A percentile compares a stretch with the other conserved stretches of the same genome.
phyloP scores from a whole-genome alignment of 495 filamentous ascomycete species.

The Tetracladium marchalianum region DNA sequence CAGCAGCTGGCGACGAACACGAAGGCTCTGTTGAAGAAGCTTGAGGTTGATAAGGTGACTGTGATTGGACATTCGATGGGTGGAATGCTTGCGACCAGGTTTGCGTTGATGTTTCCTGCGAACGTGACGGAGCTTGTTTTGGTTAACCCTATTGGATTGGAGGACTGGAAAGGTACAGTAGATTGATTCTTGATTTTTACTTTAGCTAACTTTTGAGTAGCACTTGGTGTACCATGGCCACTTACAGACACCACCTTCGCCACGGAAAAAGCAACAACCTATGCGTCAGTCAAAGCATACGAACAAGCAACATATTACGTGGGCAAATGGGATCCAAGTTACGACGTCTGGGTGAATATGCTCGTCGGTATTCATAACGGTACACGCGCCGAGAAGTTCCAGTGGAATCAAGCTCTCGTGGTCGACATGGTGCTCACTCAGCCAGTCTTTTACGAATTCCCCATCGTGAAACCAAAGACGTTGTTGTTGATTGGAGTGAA shows the following conservation, averaged over 20 bases:
- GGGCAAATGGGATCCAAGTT: conserved; percentile 24
- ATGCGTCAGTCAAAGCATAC: conserved; percentile 28
- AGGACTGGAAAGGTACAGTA: conserved; percentile 26
- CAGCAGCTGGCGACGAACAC: conserved; percentile 33
- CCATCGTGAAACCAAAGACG: conserved; percentile 22
- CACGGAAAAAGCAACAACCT: conserved; percentile 25
- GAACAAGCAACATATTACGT: conserved; percentile 35
- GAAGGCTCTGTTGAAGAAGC: conserved; percentile 22
- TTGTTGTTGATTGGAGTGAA: conserved; percentile 30
- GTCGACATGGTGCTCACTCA: conserved; percentile 35
- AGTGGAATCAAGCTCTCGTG: conserved; percentile 25
- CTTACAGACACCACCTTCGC: conserved; percentile 21
- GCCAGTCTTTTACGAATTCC: conserved; percentile 34
- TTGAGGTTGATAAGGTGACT: conserved; percentile 24
- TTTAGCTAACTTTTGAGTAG: background rate
- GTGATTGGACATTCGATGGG: conserved; percentile 38
- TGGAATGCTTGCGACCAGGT: conserved; percentile 34
- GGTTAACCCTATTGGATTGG: conserved; percentile 32
- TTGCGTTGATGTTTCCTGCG: conserved; percentile 31
- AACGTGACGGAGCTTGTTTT: conserved; percentile 21
- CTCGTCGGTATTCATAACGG: conserved; percentile 32
- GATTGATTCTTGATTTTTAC: no score
- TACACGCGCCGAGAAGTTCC: conserved; percentile 21
- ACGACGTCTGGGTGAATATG: conserved; percentile 38
- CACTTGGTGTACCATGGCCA: conserved; percentile 30